Conservation (phyloP, 371 early-diverging fungal genomes). For the Catenaria anguillulae region DNA sequence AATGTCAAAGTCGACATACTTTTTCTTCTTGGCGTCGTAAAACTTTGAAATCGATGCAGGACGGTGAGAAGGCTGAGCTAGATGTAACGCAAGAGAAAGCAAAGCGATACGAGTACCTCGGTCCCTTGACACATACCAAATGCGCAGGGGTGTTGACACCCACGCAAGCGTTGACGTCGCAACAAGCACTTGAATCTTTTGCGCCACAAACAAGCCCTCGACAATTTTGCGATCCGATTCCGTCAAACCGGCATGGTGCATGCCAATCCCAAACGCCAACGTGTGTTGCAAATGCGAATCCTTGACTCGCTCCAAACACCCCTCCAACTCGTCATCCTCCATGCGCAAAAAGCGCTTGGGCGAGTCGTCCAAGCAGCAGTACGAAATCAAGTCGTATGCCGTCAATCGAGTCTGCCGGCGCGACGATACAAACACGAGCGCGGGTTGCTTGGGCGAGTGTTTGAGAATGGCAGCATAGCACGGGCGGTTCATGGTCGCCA, state of each 20-base stretch:
- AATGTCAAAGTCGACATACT: constrained; percentile 86
- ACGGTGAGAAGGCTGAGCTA: no score
- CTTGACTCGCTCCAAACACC: constrained; percentile 40
- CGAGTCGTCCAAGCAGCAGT: constrained; percentile 78
- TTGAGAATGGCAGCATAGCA: constrained; percentile 82
- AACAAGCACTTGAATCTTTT: constrained; percentile 89
- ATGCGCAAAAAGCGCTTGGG: constrained; percentile 80
- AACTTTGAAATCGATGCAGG: no score
- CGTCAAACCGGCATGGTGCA: constrained; percentile 96
- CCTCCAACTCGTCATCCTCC: constrained; percentile 63
- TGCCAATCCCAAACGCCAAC: constrained; percentile 89
- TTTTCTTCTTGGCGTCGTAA: constrained; percentile 73
- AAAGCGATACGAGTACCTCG: no score
- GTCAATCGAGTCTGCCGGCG: constrained; percentile 88
- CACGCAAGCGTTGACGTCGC: constrained; percentile 98
- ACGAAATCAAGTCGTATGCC: constrained; percentile 82
- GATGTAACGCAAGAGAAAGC: no score
- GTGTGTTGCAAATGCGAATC: constrained; percentile 63
- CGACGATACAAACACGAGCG: constrained; percentile 94
- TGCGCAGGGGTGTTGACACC: constrained; percentile 98
- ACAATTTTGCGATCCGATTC: constrained; percentile 72
- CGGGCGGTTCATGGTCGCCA: constrained; percentile 96
- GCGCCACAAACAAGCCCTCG: constrained; percentile 83
- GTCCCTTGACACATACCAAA: constrained; percentile 95
- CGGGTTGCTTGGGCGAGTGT: constrained; percentile 79